Evolutionary conservation across 2,329 filamentous ascomycete species (phyloP).

Genomic region (Mollisiaceae sp.): DNA sequence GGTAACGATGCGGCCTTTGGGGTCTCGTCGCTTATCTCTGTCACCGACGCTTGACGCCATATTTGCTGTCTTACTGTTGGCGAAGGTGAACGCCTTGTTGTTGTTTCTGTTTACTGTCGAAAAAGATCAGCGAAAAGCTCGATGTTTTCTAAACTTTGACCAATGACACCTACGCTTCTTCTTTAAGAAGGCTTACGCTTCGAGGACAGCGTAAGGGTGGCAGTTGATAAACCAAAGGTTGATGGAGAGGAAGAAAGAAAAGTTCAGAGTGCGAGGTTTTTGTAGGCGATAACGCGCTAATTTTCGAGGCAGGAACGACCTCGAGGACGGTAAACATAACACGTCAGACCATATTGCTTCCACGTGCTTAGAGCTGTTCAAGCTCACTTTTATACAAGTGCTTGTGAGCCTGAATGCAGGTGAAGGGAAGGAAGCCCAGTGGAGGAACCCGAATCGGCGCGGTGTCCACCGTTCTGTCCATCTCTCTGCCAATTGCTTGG

Average conservation of each 20-base stretch:
- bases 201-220: not conserved
- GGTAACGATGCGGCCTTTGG: not conserved
- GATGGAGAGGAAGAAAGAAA: not conserved
- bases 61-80: no score
- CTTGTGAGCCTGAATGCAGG: no score
- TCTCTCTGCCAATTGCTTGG: no score
- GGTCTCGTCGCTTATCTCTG: not conserved
- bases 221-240: not conserved
- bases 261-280: not conserved
- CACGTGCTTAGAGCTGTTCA: not conserved
- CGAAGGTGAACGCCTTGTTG: not conserved
- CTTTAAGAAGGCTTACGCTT: not conserved
- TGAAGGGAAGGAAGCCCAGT: no score
- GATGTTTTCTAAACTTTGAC: not conserved
- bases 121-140: not conserved
- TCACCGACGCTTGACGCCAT: no score
- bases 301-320: not conserved
- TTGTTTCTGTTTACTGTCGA: not conserved
- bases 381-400: no score
- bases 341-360: not conserved
- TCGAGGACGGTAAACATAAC: not conserved
- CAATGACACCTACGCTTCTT: not conserved
- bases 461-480: no score
- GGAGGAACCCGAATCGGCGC: no score
- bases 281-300: constrained; percentile 4